Evolutionary conservation across 257 asterid genomes (phyloP), one percentile per base, ranked within the genome.

Genomic region (Orobanche coerulescens): DNA sequence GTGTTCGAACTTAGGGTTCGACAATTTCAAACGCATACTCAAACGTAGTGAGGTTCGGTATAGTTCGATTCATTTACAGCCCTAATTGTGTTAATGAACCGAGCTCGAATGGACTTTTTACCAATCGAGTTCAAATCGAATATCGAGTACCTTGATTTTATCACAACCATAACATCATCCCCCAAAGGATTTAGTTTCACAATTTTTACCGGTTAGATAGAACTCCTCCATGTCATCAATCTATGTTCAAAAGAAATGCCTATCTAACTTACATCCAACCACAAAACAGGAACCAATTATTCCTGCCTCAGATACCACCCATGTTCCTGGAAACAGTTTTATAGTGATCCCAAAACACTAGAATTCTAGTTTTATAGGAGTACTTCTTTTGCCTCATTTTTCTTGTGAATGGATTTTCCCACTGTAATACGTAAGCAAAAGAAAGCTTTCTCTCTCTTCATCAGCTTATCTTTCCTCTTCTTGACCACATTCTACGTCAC

Each of bases 271-370:
- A 23, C 33, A 64, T 7, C 44, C 63, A 20, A 59, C 70, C 79
- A 59, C 74, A 57, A 42, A 58, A 49, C 66, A 62, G 43, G 50
- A 62, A 68, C 80, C 83, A 70, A 73, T 70, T 71, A 71, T 53
- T 73, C 82, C 82, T 67, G 67, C 79, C 77, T 72, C 77, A 63
- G 67, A 47, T 73, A 64, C 65, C 54, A 71, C 73, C 82, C 46
- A 12, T 22, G 36, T 34, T 28, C 58, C 28, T 23, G 30, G 43
- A 0, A 44, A n/a, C 23, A 66, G 9, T 28, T 44, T 55, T 69
- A 54, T 51, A 73, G 14, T 8, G 11, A 19, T 47, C 53, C 23
- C 58, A 22, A 51, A 2, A 51, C 14, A 2, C 33, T 26, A 18
- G 12, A 14, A 51, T 51, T n/a, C n/a, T 51, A 51, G 23, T 1